Base-by-base conservation (phyloP, 2,329 filamentous ascomycete species). In the Fusarium sterilihyphosum region DNA sequence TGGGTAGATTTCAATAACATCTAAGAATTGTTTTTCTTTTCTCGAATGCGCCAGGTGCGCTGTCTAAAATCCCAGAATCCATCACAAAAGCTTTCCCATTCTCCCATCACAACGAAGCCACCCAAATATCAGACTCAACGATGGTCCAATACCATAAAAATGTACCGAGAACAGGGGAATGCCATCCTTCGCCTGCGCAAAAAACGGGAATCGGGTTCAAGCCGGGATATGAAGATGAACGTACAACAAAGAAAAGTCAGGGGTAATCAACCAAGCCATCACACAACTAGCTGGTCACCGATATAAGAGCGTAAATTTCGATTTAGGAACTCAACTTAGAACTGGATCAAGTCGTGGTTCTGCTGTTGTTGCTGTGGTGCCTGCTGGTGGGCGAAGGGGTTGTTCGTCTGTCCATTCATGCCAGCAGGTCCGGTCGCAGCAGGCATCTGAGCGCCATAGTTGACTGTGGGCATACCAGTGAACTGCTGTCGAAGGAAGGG, bases 401-500 rank as follows among this genome's bases (percentile, higher is more conserved):
- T 92, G 80, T 83, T 87, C 69, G 80, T 85, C 64, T 85, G 85
- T 31, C 89, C 87, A 73, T 88, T 89, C 83, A 88, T 85, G 16
- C 87, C 87, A 6, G 87, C 88, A 20, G 88, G 88, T 0, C 89
- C 88, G 13, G 89, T 90, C 20, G 88, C 87, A 41, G 88, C 87
- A 26, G 89, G 87, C 74, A 89, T 83, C 67, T 85, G 84, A 37
- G 77, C 71, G 22, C 85, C 85, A 71, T 92, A 92, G 52, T 85
- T 87, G 35, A 89, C 84, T 38, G 85, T 86, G 35, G 91, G 91
- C 88, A 92, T 90, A 44, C 94, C 94, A 0, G 94, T 97, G 78
- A 92, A 96, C 81, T 97, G 94, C 70, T 91, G 91, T 69, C 92
- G 90, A 77, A 97, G 85, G 85, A 98, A 99, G 2, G 96, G 96